phyloP scores from a whole-genome alignment of 1,284 basidiomycete species.

The Crucibulum cyathiforme region DNA sequence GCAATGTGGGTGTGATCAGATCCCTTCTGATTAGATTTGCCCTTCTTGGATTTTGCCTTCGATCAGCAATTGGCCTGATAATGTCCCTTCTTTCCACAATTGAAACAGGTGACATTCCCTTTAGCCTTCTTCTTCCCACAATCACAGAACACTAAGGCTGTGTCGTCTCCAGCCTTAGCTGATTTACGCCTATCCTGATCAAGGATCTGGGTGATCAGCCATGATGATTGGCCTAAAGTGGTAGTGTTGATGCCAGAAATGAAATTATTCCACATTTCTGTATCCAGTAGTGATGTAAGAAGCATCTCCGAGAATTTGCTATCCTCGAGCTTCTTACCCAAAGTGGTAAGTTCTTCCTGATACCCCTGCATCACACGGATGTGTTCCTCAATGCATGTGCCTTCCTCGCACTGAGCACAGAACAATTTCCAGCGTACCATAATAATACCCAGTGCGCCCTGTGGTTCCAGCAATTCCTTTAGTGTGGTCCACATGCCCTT shows the following conservation, averaged over 20 bases:
- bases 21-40: neutral
- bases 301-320: neutral
- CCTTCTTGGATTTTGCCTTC: slow-evolving; percentile 2
- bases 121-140: neutral
- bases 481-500: neutral
- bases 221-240: neutral
- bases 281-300: neutral
- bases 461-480: neutral
- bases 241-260: neutral
- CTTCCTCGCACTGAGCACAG: neutral
- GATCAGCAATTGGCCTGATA: slow-evolving; percentile 8
- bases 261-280: neutral
- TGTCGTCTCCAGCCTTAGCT: neutral
- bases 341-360: neutral
- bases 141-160: neutral
- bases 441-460: neutral
- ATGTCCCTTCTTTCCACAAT: neutral
- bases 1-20: neutral
- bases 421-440: neutral
- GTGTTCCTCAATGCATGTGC: neutral
- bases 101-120: neutral
- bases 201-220: neutral
- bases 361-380: neutral
- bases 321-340: neutral
- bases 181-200: neutral